phyloP scores from a whole-genome alignment of 2,329 filamentous ascomycete genomes.

The Xylariales sp. region DNA sequence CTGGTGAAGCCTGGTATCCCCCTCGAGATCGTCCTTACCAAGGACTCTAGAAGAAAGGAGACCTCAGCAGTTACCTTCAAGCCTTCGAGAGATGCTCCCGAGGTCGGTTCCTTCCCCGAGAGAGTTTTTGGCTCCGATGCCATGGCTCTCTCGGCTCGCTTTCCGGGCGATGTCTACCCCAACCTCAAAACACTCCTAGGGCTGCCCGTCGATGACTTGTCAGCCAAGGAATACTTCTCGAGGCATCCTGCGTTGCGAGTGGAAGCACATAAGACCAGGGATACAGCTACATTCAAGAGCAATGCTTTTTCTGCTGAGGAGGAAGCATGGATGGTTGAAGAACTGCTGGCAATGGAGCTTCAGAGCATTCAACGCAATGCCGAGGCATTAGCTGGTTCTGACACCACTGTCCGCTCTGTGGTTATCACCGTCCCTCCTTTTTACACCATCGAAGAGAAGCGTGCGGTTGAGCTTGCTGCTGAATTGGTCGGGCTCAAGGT shows the following conservation, averaged over 20 bases:
- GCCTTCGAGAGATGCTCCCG: constrained; percentile 62
- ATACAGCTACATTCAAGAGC: constrained; percentile 80
- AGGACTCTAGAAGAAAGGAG: constrained; percentile 97
- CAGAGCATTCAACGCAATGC: constrained; percentile 89
- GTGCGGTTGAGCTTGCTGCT: constrained; percentile 78
- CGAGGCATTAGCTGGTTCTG: constrained; percentile 74
- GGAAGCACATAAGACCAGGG: constrained; percentile 53
- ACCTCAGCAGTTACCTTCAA: constrained; percentile 90
- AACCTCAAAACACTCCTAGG: constrained; percentile 93
- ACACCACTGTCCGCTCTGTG: constrained; percentile 68
- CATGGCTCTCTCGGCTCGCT: constrained; percentile 78
- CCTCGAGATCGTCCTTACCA: constrained; percentile 95
- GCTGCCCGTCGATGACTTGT: constrained; percentile 54
- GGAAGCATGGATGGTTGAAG: constrained; percentile 76
- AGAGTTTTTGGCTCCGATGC: constrained; percentile 90
- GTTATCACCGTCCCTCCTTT: constrained; percentile 89
- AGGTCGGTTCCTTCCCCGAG: constrained; percentile 72
- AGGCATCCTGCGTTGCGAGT: constrained; percentile 77
- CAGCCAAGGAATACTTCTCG: constrained; percentile 65
- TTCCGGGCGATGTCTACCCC: constrained; percentile 89
- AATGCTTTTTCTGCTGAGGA: constrained; percentile 56
- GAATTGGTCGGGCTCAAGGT: constrained; percentile 85
- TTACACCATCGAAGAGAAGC: constrained; percentile 86
- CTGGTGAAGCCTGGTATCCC: constrained; percentile 96
- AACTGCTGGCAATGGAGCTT: constrained; percentile 92